Evolutionary conservation across 1,139 yeast species (phyloP).

Genomic region (Yamadazyma diospyri): DNA sequence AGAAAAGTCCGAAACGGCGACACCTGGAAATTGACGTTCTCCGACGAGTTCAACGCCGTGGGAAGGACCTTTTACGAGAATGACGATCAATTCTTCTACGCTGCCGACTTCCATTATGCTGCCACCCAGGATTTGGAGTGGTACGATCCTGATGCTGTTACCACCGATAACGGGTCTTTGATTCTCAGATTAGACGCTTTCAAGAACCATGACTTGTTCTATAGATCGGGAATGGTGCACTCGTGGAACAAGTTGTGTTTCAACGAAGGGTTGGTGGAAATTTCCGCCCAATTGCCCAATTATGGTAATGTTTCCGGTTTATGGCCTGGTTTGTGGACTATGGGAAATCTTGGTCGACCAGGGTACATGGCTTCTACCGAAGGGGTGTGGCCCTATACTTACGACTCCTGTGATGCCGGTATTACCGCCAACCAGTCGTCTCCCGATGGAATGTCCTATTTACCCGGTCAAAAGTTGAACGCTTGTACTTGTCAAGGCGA

Average conservation of each 20-base stretch:
- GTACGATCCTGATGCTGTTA: slow-evolving; percentile 81
- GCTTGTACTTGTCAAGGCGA: slow-evolving; percentile 71
- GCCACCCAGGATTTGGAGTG: slow-evolving; percentile 84
- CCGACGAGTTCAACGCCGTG: slow-evolving; percentile 79
- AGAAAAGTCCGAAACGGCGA: slow-evolving; percentile 51
- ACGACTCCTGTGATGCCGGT: slow-evolving; percentile 79
- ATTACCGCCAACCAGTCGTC: slow-evolving; percentile 87
- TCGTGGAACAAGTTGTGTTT: slow-evolving; percentile 82
- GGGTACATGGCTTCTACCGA: slow-evolving; percentile 77
- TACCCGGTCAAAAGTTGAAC: slow-evolving; percentile 74
- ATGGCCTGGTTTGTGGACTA: slow-evolving; percentile 91
- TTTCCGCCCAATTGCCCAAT: slow-evolving; percentile 69
- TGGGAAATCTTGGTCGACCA: slow-evolving; percentile 84
- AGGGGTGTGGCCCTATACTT: slow-evolving; percentile 90
- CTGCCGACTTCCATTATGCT: slow-evolving; percentile 70
- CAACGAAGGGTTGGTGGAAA: slow-evolving; percentile 69
- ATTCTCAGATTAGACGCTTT: slow-evolving; percentile 69
- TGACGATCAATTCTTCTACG: slow-evolving; percentile 82
- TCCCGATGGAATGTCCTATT: slow-evolving; percentile 72
- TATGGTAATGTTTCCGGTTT: slow-evolving; percentile 67
- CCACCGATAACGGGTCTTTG: slow-evolving; percentile 66
- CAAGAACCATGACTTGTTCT: slow-evolving; percentile 65
- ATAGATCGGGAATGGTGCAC: slow-evolving; percentile 83
- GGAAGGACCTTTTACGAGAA: slow-evolving; percentile 82
- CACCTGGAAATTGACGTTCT: slow-evolving; percentile 68